Percentiles rank a stretch among this genome's conserved stretches.
phyloP scores from a whole-genome alignment of 352 stramenopile genomes.

The Thalassiosira hispida region DNA sequence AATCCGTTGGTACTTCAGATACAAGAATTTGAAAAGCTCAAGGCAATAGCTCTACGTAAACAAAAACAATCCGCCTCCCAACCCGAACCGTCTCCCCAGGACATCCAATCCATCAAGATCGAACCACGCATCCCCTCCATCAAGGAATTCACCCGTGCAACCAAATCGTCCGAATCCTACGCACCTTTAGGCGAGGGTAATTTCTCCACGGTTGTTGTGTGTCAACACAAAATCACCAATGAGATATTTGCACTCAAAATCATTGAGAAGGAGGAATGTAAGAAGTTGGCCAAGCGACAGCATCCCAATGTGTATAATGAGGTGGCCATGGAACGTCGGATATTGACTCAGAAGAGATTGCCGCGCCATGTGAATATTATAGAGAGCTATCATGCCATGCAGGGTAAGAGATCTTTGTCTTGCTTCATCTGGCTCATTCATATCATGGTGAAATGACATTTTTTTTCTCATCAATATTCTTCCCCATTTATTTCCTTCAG shows the following conservation, averaged over 20 bases:
- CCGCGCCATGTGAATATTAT: constrained; percentile 92
- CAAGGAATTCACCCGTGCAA: constrained; percentile 42
- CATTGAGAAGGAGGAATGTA: constrained; percentile 91
- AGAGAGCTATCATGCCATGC: constrained; percentile 94
- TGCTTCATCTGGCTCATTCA: neutral
- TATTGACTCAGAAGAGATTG: constrained; percentile 76
- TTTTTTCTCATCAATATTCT: too few species aligned
- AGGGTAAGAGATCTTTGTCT: constrained; percentile 55
- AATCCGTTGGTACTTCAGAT: constrained; percentile 27
- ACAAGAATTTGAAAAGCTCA: constrained; percentile 69
- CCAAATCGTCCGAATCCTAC: constrained; percentile 50
- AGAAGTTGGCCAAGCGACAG: constrained; percentile 87
- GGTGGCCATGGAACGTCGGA: constrained; percentile 96
- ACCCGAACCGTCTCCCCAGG: constrained; percentile 20
- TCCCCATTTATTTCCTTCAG: constrained; percentile 39
- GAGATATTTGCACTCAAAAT: constrained; percentile 96
- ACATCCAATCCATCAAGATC: constrained; percentile 60
- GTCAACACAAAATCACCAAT: constrained; percentile 88
- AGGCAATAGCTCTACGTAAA: constrained; percentile 41
- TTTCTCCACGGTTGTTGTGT: constrained; percentile 93
- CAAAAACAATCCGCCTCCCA: constrained; percentile 38
- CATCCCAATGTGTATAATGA: constrained; percentile 99
- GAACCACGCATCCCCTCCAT: constrained; percentile 46
- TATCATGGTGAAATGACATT: too few species aligned
- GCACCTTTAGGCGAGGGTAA: constrained; percentile 89